A percentile compares a stretch with the other conserved stretches of the same genome.
phyloP scores from a whole-genome alignment of 495 filamentous ascomycete species.

The Neurospora sp. region DNA sequence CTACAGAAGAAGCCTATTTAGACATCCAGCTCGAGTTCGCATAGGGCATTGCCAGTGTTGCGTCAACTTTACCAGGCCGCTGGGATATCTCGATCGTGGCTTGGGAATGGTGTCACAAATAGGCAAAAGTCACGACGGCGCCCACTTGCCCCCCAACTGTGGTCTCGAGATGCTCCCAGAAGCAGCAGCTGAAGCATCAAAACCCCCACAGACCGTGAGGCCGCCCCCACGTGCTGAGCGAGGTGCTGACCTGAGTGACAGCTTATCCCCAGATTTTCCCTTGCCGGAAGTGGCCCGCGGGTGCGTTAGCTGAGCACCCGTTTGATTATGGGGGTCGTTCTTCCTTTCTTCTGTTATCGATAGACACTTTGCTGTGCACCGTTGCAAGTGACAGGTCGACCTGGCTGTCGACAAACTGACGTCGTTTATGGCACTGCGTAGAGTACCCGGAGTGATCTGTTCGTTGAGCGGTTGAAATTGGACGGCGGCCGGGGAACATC shows the following conservation, averaged over 20 bases:
- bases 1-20: neutral
- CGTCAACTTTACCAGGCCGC: neutral
- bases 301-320: neutral
- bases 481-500: neutral
- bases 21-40: neutral
- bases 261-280: neutral
- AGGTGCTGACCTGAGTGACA: neutral
- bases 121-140: neutral
- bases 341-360: neutral
- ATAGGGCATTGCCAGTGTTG: neutral
- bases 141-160: neutral
- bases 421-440: neutral
- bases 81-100: neutral
- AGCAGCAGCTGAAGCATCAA: neutral
- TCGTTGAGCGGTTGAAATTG: neutral
- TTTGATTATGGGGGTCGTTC: neutral
- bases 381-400: neutral
- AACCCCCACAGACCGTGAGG: neutral
- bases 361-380: neutral
- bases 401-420: neutral
- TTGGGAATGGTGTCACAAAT: neutral
- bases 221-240: neutral
- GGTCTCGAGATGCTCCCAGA: neutral
- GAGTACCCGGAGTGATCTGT: neutral
- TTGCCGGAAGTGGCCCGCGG: neutral